Evolutionary conservation across 768 basidiomycete genomes (phyloP).

Genomic region (Boletus rex-veris): DNA sequence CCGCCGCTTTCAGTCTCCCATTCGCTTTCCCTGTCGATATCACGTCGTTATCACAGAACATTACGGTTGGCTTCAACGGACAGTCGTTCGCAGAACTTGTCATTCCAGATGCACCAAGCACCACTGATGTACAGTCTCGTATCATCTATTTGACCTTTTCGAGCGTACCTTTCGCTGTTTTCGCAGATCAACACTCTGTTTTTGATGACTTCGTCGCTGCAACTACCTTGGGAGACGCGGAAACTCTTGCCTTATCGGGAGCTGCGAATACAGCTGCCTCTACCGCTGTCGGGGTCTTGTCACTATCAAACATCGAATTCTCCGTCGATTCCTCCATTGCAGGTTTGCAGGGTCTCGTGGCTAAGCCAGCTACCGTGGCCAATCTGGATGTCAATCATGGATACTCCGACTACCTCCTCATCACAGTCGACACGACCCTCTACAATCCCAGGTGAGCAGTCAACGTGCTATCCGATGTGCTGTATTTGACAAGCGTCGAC

Average conservation of each 20-base stretch:
- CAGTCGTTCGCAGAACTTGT: conserved; percentile 56
- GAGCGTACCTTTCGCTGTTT: conserved; percentile 57
- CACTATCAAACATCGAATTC: conserved; percentile 55
- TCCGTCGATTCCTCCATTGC: conserved; percentile 54
- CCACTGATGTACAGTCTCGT: conserved; percentile 59
- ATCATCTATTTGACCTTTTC: conserved; percentile 60
- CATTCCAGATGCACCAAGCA: conserved; percentile 53
- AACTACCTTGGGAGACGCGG: conserved; percentile 46
- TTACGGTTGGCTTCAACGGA: conserved; percentile 50
- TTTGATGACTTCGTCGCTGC: conserved; percentile 63
- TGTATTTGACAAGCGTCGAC: conserved; percentile 1
- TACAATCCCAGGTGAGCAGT: conserved; percentile 59
- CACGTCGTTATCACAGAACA: conserved; percentile 54
- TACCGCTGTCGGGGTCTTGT: conserved; percentile 64
- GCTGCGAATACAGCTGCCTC: conserved; percentile 52
- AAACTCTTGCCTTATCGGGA: conserved; percentile 53
- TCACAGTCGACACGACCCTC: conserved; percentile 56
- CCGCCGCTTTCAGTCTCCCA: conserved; percentile 62
- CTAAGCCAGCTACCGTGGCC: conserved; percentile 52
- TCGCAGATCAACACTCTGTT: conserved; percentile 42
- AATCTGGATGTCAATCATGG: conserved; percentile 67
- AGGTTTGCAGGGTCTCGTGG: conserved; percentile 61
- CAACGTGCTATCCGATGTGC: background rate
- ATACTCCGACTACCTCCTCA: conserved; percentile 62
- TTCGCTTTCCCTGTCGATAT: conserved; percentile 72